phyloP scores from a whole-genome alignment of 2,329 filamentous ascomycete species.

The Cladosporium sphaerospermum region DNA sequence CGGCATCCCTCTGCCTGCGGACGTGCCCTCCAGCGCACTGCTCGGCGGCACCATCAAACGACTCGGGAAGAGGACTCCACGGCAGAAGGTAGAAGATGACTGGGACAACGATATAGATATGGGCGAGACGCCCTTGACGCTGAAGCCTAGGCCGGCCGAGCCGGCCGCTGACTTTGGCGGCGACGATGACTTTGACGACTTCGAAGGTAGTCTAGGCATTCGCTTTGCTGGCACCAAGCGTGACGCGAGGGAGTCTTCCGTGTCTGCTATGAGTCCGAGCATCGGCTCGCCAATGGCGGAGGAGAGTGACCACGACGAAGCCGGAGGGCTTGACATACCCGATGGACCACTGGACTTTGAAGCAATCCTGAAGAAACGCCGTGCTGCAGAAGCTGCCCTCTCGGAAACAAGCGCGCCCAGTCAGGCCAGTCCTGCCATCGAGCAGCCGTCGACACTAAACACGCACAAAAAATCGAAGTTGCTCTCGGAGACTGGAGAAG shows the following conservation, averaged over 20 bases:
- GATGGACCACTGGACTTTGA: conserved; percentile 76
- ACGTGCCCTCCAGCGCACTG: conserved; percentile 81
- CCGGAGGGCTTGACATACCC: conserved; percentile 84
- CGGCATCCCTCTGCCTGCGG: conserved; percentile 83
- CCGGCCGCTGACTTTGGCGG: conserved; percentile 32
- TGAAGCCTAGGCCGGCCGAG: conserved; percentile 32
- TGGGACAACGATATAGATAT: conserved; percentile 48
- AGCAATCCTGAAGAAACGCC: conserved; percentile 67
- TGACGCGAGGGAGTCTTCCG: conserved; percentile 77
- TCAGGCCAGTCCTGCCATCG: conserved; percentile 30
- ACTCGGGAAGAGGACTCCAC: conserved; percentile 55
- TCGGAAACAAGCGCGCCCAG: conserved; percentile 23
- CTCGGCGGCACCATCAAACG: conserved; percentile 90
- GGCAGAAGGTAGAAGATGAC: conserved; percentile 43
- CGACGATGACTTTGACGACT: conserved; percentile 75
- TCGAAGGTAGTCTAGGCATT: conserved; percentile 90
- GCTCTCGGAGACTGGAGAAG: conserved; percentile 48
- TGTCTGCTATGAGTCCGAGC: conserved; percentile 85
- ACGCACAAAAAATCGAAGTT: conserved; percentile 31
- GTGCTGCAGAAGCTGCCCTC: conserved; percentile 42
- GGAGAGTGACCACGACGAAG: conserved; percentile 83
- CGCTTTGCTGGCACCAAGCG: conserved; percentile 80
- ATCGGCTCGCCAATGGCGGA: conserved; percentile 89
- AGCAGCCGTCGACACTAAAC: conserved; percentile 32
- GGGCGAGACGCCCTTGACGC: conserved; percentile 35